Evolutionary conservation across 106 monocot species (phyloP), one percentile per base, ranked within the genome.

Genomic region (Triglochin maritima): DNA sequence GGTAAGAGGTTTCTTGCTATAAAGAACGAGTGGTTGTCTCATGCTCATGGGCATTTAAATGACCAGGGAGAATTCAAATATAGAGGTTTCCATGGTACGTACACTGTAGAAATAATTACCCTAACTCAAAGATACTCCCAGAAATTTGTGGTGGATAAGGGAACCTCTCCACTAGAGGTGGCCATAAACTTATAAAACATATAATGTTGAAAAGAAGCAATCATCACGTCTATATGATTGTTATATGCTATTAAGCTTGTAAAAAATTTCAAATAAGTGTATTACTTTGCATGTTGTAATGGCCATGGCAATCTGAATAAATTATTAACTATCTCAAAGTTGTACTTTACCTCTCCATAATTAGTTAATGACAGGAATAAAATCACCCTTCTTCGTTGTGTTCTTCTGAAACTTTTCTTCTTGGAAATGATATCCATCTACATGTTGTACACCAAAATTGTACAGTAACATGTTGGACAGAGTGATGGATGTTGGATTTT

Each of bases 11-110:
- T 66, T 53, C 73, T 89, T 50, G 78, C 51, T 15, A 72, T 95
- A 13, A 95, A 85, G 76, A 48, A 76, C 46, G 94, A 95, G 50
- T 95, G 94, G 94, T 69, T 95, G 46, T 81, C 89, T 11, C 84
- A 77, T 76, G 71, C 81, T 57, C 67, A 72, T 44, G 94, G 94
- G 6, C 57, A 68, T 47, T 15, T 66, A 6, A 78, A 85, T 58
- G 83, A 79, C 3, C 64, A 81, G 44, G 85, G 80, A 3, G 81
- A 87, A 65, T 95, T 83, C 70, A 79, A 67, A 46, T 95, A 90
- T 60, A 81, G 89, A 70, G 94, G 94, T 1, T 87, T 81, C 62
- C 90, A 77, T 66, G 94, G 94, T 6, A 69, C 65, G 47, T 95
- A 95, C 63, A 76, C 5, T 2, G 77, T 88, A 2, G 90, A 90